phyloP scores from a whole-genome alignment of 345 rosid species.

The Garcia nutans region DNA sequence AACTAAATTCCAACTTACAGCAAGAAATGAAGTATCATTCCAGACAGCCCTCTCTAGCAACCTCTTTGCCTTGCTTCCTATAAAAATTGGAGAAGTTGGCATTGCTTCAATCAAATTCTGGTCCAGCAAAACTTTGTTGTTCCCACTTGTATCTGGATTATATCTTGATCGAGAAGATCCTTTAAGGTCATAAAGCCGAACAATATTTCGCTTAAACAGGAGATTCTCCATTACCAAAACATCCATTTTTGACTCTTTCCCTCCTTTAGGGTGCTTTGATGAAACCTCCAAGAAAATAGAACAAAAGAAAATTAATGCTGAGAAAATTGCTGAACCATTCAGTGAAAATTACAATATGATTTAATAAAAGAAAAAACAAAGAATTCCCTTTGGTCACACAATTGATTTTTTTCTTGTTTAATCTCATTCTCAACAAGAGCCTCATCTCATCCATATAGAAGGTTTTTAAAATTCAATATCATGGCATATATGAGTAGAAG shows the following conservation, averaged over 20 bases:
- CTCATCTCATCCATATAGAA: not conserved
- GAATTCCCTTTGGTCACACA: not conserved
- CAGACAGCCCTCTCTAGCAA: conserved; percentile 90
- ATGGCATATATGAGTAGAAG: not conserved
- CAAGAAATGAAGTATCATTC: conserved; percentile 94
- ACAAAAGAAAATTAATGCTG: conserved; percentile 14
- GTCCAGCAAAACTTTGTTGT: conserved; percentile 86
- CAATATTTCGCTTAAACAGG: conserved; percentile 63
- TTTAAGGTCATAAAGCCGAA: conserved; percentile 80
- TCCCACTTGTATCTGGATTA: conserved; percentile 79
- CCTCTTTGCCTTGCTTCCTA: conserved; percentile 85
- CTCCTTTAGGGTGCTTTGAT: conserved; percentile 72
- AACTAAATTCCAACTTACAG: conserved; percentile 50
- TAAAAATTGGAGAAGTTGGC: conserved; percentile 91
- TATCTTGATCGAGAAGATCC: conserved; percentile 91
- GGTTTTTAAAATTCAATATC: not conserved
- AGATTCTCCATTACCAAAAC: conserved; percentile 96
- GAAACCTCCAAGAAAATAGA: conserved; percentile 52
- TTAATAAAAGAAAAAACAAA: not conserved
- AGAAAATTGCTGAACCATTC: not conserved
- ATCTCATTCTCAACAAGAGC: not conserved
- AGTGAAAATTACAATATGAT: not conserved
- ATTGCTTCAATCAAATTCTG: conserved; percentile 93
- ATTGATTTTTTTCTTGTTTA: not conserved
- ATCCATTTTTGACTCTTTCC: conserved; percentile 83